These are phyloP conservation scores for Claviceps digitariae DNA, from an alignment of 2,329 filamentous ascomycete species.

Conservation along the genomic window DNA sequence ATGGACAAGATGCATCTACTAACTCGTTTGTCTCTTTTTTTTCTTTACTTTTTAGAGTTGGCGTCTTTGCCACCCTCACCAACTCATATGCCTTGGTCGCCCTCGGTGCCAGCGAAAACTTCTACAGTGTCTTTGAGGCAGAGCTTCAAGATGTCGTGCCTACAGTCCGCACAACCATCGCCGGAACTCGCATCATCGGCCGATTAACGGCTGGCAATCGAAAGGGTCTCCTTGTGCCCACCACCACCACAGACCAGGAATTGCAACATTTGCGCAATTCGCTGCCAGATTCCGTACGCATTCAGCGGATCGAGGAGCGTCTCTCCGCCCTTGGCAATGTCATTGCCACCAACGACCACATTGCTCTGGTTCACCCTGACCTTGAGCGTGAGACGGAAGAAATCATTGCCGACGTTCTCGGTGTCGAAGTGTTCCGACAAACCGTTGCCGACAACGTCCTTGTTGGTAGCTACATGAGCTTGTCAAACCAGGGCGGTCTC, in stretches of 20 bases:
- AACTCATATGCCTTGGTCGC: constrained; percentile 95
- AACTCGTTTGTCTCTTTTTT: neutral
- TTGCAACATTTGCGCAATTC: constrained; percentile 93
- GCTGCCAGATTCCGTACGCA: constrained; percentile 80
- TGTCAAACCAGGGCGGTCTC: constrained; percentile 91
- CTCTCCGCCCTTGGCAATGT: constrained; percentile 93
- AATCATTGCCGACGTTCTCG: constrained; percentile 88
- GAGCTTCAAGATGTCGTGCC: constrained; percentile 96
- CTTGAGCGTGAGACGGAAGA: constrained; percentile 97
- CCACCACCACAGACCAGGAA: constrained; percentile 93
- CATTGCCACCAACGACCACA: constrained; percentile 92
- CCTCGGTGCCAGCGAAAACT: constrained; percentile 93
- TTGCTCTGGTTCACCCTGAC: constrained; percentile 90
- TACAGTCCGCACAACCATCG: constrained; percentile 92
- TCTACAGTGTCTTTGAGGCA: constrained; percentile 97
- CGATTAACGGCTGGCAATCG: constrained; percentile 93
- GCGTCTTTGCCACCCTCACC: constrained; percentile 91
- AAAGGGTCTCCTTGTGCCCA: constrained; percentile 91
- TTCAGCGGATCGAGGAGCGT: constrained; percentile 95
- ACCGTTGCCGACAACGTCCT: constrained; percentile 96
- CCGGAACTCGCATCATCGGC: constrained; percentile 90
- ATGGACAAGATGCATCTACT: neutral
- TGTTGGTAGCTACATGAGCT: constrained; percentile 89
- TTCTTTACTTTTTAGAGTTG: constrained; percentile 48
- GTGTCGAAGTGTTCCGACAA: constrained; percentile 83